Base-by-base conservation (phyloP, 2,329 filamentous ascomycete species). In the Macrophomina phaseolina region DNA sequence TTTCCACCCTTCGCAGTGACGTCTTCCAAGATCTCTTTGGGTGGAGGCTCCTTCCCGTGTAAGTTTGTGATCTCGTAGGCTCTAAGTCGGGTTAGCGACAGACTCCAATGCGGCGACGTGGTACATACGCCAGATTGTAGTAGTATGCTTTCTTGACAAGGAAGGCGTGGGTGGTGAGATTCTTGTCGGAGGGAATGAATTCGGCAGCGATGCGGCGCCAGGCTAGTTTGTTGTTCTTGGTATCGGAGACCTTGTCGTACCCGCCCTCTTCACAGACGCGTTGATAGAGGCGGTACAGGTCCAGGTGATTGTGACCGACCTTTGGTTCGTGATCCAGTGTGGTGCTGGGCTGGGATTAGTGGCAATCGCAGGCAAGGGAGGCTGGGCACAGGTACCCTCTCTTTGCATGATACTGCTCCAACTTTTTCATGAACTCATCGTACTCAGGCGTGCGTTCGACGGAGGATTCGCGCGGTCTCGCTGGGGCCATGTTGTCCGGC, bases 81-180 rank as follows among this genome's bases (percentile, higher is more conserved):
- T 12, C 82, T 84, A 52, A 48, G 52, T 62, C 48, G 61, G 51
- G 34, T 48, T 49, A 56, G 23, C 36, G 32, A 45, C 34, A 6
- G 5, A 30, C 11, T 5, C 18, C n/a, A 23, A 18, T 36, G 55
- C 45, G 46, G 11, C 6, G 14, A 6, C 61, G 8, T 64, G 36
- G 42, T 48, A 65, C 83, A 67, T 76, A 85, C 82, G 91, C 90
- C 52, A 97, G 86, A 73, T 94, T 93, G 78, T 93, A 94, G 83
- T 96, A 96, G 81, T 95, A 97, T 69, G 91, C 89, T 66, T 91
- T 90, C 81, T 97, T 97, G 66, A 97, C 83, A 67, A 91, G 87
- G 80, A 96, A 97, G 14, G 92, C 93, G 67, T 93, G 88, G n/a
- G 92, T 92, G 6, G 92, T 86, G 68, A 92, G 88, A 75, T 94